Evolutionary conservation across 2,329 filamentous ascomycete species (phyloP).

Genomic region (Graphium sp.): DNA sequence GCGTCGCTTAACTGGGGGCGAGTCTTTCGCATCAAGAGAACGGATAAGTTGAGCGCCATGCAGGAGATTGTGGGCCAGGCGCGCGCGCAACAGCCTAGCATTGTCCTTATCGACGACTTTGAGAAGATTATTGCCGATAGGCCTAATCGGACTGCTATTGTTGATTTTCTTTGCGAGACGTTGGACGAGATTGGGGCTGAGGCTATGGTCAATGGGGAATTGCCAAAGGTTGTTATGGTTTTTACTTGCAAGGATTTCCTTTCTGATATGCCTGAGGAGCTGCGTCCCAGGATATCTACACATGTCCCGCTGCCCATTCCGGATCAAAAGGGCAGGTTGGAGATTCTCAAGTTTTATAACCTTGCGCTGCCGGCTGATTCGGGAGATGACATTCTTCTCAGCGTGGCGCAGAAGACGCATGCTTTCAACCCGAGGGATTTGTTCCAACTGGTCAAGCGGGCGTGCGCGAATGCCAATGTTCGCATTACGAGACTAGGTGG

Average conservation of each 20-base stretch:
- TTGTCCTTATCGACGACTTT: conserved; percentile 66
- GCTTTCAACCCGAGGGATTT: conserved; percentile 76
- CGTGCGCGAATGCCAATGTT: conserved; percentile 13
- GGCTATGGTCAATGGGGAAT: conserved; percentile 15
- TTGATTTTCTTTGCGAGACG: conserved; percentile 32
- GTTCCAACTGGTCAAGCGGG: conserved; percentile 34
- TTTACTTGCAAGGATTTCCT: conserved; percentile 57
- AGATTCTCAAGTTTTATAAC: conserved; percentile 52
- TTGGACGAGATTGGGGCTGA: conserved; percentile 34
- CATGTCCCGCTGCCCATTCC: conserved; percentile 67
- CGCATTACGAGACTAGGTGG: conserved; percentile 12
- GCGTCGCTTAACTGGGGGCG: conserved; percentile 53
- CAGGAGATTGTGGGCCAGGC: conserved; percentile 56
- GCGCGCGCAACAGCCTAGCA: conserved; percentile 49
- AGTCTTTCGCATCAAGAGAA: conserved; percentile 41
- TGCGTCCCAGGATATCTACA: conserved; percentile 49
- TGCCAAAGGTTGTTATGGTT: conserved; percentile 51
- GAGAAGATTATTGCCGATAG: conserved; percentile 50
- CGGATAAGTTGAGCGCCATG: conserved; percentile 41
- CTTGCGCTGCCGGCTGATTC: conserved; percentile 27
- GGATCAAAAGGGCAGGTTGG: conserved; percentile 49
- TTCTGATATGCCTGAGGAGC: conserved; percentile 51
- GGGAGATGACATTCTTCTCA: conserved; percentile 33
- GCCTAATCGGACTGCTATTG: conserved; percentile 28
- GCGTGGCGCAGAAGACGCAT: conserved; percentile 61